Evolutionary conservation across 2,329 filamentous ascomycete genomes (phyloP), one percentile per base, ranked within the genome.

Genomic region (Scopulariopsis brevicaulis): DNA sequence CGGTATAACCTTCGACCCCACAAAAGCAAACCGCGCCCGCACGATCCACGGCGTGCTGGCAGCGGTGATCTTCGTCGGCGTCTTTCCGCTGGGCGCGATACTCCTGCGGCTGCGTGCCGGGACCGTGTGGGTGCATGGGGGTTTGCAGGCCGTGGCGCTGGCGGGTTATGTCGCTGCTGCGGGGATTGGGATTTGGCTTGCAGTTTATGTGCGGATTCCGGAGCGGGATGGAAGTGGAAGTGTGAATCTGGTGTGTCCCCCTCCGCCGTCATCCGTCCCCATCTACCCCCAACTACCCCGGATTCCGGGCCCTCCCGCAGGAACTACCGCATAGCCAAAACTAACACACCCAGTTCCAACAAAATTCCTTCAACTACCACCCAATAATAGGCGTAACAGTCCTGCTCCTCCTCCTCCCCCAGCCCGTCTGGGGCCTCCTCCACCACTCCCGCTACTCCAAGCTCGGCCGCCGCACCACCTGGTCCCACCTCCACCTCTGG

Each of bases 311-410:
- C 46, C 22, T 7, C 46, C 20, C 24, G 2, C 24, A 32, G 28
- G 28, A 32, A 32, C 20, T 50, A 4, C n/a, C 46, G 3, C 11
- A 22, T 24, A 6, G 18, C n/a, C n/a, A n/a, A n/a, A n/a, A 50
- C 46, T 50, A 50, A 50, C 46, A 50, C 7, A 32, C 15, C 4
- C 57, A 73, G 68, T 60, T 76, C 7, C 61, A 64, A 14, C 64
- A 65, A n/a, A 60, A 65, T 6, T 56, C 63, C 4, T 64, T 65
- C 37, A 74, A 72, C 61, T 70, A 68, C 52, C 77, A 79, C 61
- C 74, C 74, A 37, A 75, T 78, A 61, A 73, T 79, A 60, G 77
- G 77, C 34, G 64, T 78, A 55, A 65, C 75, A 4, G 63, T 75
- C 3, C 67, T 79, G 8, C 68, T 60, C 12, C 57, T 67, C 1